phyloP scores from a whole-genome alignment of 73 alveolate species.

The Paramecium octaurelia region DNA sequence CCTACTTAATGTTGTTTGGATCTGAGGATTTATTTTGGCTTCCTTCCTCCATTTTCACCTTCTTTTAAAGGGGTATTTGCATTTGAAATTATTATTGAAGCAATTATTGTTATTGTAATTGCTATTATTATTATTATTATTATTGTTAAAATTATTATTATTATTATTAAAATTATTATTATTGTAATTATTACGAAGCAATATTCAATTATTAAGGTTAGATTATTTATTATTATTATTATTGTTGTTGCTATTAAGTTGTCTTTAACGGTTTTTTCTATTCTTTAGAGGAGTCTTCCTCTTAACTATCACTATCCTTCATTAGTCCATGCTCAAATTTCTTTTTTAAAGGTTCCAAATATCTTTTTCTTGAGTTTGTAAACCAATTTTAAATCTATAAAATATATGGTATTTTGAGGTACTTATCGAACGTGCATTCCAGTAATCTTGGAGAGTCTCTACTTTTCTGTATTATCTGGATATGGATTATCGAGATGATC shows the following conservation, averaged over 20 bases:
- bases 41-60: not conserved
- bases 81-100: not conserved
- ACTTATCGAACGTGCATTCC: conserved; percentile 51
- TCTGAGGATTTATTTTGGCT: not conserved
- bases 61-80: not conserved
- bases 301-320: not conserved
- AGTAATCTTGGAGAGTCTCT: not conserved
- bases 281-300: not conserved
- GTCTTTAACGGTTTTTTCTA: not conserved
- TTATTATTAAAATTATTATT: not conserved
- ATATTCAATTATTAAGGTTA: not conserved
- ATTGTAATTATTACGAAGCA: not conserved
- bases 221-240: not conserved
- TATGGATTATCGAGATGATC: conserved; percentile 51
- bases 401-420: not conserved
- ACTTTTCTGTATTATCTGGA: conserved; percentile 36
- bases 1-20: not conserved
- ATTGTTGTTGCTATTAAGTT: not conserved
- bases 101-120: not conserved
- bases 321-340: conserved; percentile 14
- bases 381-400: conserved; percentile 44
- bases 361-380: conserved; percentile 34
- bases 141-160: not conserved
- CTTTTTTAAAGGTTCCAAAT: conserved; percentile 34
- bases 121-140: not conserved